phyloP scores from a whole-genome alignment of 1,284 basidiomycete genomes.

The Cryptococcus wingfieldii region DNA sequence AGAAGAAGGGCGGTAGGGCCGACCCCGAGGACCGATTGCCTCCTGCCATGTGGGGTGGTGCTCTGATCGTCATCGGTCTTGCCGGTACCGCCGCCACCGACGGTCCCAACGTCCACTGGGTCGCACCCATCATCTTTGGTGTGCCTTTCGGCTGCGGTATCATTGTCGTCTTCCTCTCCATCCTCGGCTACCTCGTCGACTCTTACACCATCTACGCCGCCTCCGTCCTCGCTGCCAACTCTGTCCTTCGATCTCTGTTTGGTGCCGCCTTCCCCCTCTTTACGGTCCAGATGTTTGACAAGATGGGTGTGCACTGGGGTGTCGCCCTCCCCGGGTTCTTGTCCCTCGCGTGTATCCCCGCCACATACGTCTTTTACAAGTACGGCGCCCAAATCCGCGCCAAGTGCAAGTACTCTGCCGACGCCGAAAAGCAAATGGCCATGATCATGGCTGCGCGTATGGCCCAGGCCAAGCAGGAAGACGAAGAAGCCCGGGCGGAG shows the following conservation, averaged over 20 bases:
- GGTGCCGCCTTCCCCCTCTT: constrained; percentile 64
- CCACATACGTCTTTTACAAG: constrained; percentile 53
- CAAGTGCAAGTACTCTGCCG: constrained; percentile 52
- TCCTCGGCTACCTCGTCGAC: constrained; percentile 63
- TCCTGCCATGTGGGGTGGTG: constrained; percentile 51
- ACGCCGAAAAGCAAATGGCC: constrained; percentile 36
- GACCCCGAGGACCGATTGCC: constrained; percentile 60
- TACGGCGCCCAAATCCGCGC: constrained; percentile 59
- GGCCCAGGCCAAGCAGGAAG: constrained; percentile 17
- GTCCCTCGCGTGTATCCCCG: constrained; percentile 57
- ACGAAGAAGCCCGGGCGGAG: constrained; percentile 17
- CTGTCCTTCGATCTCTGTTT: constrained; percentile 63
- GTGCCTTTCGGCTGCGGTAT: constrained; percentile 63
- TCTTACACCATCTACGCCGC: constrained; percentile 55
- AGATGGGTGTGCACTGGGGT: constrained; percentile 63
- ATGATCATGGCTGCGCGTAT: constrained; percentile 39
- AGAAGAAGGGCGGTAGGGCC: constrained; percentile 52
- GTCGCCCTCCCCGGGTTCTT: constrained; percentile 62
- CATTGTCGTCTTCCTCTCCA: constrained; percentile 59
- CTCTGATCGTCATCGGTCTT: constrained; percentile 45
- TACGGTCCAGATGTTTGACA: constrained; percentile 49
- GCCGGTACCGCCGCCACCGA: constrained; percentile 48
- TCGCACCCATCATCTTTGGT: constrained; percentile 58
- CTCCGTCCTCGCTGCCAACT: constrained; percentile 64
- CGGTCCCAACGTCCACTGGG: constrained; percentile 47